These are phyloP conservation scores for Pseudodiploospora longispora DNA, from an alignment of 2,329 filamentous ascomycete genomes.

Conservation along the genomic window DNA sequence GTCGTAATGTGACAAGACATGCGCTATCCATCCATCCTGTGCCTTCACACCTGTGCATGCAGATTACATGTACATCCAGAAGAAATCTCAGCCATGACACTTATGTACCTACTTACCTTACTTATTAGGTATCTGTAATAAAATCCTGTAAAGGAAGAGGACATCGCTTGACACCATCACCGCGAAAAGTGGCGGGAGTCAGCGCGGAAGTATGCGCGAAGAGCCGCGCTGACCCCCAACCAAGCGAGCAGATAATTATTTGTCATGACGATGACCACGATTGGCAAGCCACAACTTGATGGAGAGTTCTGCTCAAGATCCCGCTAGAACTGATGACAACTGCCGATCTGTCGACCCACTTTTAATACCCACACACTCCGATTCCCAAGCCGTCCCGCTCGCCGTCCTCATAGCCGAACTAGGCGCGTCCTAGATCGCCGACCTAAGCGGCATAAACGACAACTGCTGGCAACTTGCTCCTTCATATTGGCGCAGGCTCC, in stretches of 20 bases:
- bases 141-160: background rate
- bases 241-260: too few species aligned
- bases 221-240: background rate
- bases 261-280: too few species aligned
- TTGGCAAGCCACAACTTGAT: too few species aligned
- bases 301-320: too few species aligned
- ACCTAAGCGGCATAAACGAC: background rate
- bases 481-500: background rate
- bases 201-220: background rate
- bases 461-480: background rate
- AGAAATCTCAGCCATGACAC: background rate
- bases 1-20: constrained; percentile 4
- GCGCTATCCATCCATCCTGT: background rate
- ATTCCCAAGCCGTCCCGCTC: background rate
- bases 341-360: too few species aligned
- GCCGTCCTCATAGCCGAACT: background rate
- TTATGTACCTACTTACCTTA: too few species aligned
- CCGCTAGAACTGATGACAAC: too few species aligned
- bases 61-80: constrained; percentile 1
- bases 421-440: background rate
- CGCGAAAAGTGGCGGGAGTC: constrained; percentile 4
- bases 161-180: background rate
- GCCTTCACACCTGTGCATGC: too few species aligned
- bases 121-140: too few species aligned
- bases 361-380: too few species aligned